Evolutionary conservation across 1,284 basidiomycete species (phyloP), one percentile per base, ranked within the genome.

Genomic region (Malassezia restricta): DNA sequence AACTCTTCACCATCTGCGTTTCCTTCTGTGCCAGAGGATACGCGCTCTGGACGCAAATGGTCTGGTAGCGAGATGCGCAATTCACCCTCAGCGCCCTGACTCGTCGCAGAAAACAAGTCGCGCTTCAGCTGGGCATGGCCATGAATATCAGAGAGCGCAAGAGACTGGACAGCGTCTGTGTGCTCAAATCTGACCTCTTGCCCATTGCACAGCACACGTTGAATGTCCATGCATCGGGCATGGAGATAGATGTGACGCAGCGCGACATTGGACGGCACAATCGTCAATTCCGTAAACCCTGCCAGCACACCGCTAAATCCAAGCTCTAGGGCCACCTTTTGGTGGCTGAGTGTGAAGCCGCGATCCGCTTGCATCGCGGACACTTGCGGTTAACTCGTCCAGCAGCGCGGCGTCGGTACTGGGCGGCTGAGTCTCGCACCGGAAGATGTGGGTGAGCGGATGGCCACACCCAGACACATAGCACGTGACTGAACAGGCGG

Each of bases 111-210:
- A 76, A 89, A 98, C 30, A 94, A 75, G 75, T 84, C 86, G 49
- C 92, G 81, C 78, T 95, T 96, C 57, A 94, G 79, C 72, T 95
- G 92, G 6, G 89, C 87, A 75, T 95, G 90, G 39, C 82, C 80
- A 66, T 90, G 87, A 52, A 87, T 84, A 66, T 95, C 88, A n/a
- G 50, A 51, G 0, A 61, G 56, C 5, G 85, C 78, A 54, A 86
- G 83, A 27, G 75, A 81, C 59, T 87, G 78, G 51, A 88, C 78
- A 2, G 87, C 83, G 72, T 92, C 84, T 65, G 82, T 76, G 67
- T 87, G 82, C 5, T 81, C 78, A 68, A 86, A 88, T 57, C 86
- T 83, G 29, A 85, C 81, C 30, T 53, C 40, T 17, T 50, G 49
- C 1, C 59, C 61, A 15, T 60, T 55, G 60, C 87, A 82, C 11